Evolutionary conservation across 176 grass and related monocot species (phyloP).

Genomic region (Oryza brachyantha): DNA sequence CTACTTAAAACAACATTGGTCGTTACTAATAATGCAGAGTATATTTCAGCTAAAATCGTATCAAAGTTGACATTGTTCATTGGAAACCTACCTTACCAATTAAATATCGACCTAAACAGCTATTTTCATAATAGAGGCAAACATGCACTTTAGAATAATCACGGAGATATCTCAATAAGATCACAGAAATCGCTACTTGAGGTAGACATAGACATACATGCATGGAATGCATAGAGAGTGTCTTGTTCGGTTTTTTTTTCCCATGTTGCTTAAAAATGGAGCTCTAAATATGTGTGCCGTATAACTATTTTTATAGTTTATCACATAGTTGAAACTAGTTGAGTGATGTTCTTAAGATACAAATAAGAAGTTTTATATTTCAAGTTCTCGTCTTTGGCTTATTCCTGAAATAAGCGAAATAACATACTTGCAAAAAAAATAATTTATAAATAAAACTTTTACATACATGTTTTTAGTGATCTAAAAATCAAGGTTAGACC

Average conservation of each 20-base stretch:
- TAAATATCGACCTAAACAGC: not conserved
- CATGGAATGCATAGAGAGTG: not conserved
- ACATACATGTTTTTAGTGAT: too few relatives aligned
- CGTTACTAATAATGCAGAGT: not conserved
- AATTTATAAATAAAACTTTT: too few relatives aligned
- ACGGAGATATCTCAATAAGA: not conserved
- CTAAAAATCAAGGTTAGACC: too few relatives aligned
- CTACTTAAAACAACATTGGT: conserved; percentile 1
- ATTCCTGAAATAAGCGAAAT: too few relatives aligned
- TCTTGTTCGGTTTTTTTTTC: not conserved
- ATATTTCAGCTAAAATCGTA: not conserved
- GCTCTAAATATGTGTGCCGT: not conserved
- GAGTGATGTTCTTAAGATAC: not conserved
- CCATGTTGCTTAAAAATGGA: not conserved
- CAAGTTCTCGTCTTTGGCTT: too few relatives aligned
- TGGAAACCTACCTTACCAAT: not conserved
- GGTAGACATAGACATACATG: not conserved
- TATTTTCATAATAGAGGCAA: not conserved
- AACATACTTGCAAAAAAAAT: too few relatives aligned
- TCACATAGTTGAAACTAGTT: not conserved
- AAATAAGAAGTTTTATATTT: not conserved
- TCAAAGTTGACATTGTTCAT: conserved; percentile 6
- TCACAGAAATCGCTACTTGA: not conserved
- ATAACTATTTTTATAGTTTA: not conserved
- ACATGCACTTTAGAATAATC: not conserved